Percentiles rank a stretch among this genome's conserved stretches.
phyloP scores from a whole-genome alignment of 495 filamentous ascomycete genomes.

The Lasiosphaeris hirsuta region DNA sequence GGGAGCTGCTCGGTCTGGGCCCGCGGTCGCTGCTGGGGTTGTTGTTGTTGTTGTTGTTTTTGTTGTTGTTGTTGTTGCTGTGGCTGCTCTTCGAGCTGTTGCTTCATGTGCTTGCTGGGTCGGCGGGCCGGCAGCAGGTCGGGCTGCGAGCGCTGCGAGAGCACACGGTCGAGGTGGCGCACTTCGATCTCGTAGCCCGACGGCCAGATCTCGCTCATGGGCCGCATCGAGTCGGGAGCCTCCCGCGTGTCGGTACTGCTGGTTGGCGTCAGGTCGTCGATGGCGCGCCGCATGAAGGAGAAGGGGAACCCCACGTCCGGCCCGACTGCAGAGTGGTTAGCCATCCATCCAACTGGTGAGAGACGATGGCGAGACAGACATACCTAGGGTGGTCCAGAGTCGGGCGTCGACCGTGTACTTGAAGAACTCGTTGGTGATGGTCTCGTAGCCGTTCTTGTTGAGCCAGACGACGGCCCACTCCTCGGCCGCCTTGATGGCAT shows the following conservation, averaged over 20 bases:
- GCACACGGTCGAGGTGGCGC: constrained; percentile 1
- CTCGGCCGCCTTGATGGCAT: constrained; percentile 31
- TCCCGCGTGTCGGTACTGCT: not conserved
- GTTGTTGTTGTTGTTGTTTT: not conserved
- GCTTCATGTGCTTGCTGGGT: constrained; percentile 3
- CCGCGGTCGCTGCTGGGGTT: not conserved
- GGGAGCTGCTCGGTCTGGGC: too few relatives aligned
- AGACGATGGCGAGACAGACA: not conserved
- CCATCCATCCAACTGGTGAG: not conserved
- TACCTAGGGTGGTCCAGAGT: constrained; percentile 26
- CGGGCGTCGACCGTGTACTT: constrained; percentile 29
- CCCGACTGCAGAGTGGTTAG: constrained; percentile 22
- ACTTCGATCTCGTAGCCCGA: constrained; percentile 3
- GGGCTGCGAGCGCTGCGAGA: not conserved
- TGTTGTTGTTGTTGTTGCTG: not conserved
- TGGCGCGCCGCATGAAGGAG: constrained; percentile 23
- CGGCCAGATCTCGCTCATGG: constrained; percentile 4
- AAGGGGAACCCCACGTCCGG: constrained; percentile 26
- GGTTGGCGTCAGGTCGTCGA: not conserved
- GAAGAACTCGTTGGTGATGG: constrained; percentile 28
- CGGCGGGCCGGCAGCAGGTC: not conserved
- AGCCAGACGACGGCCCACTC: constrained; percentile 27
- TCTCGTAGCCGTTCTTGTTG: constrained; percentile 19
- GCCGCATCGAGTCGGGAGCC: not conserved
- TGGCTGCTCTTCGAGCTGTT: not conserved